A percentile compares a stretch with the other conserved stretches of the same genome.
phyloP scores from a whole-genome alignment of 768 basidiomycete species.

The Hemileccinum rubropunctum region DNA sequence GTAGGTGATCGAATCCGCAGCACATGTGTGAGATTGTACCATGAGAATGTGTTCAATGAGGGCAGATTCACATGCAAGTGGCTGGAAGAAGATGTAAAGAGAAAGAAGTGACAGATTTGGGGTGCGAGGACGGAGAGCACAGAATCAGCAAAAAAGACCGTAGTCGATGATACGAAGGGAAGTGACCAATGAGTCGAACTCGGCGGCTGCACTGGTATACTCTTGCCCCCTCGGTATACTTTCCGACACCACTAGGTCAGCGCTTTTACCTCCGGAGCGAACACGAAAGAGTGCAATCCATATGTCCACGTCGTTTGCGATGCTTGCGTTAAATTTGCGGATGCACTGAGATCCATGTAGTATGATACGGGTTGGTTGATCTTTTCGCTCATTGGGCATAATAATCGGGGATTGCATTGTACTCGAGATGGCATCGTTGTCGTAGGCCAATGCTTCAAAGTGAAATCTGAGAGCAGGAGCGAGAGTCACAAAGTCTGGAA shows the following conservation, averaged over 20 bases:
- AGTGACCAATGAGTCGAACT: conserved; percentile 53
- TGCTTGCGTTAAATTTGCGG: conserved; percentile 67
- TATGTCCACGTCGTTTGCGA: conserved; percentile 69
- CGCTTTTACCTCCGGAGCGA: conserved; percentile 46
- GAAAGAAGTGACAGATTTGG: conserved; percentile 1
- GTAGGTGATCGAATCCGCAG: too few species aligned
- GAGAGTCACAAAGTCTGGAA: conserved; percentile 2
- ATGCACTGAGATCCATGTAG: conserved; percentile 71
- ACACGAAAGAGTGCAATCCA: conserved; percentile 82
- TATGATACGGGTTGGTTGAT: conserved; percentile 52
- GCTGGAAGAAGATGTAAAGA: too few species aligned
- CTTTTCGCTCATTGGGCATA: conserved; percentile 41
- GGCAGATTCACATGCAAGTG: too few species aligned
- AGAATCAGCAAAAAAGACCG: conserved; percentile 58
- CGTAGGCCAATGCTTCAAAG: conserved; percentile 86
- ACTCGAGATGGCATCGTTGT: conserved; percentile 68
- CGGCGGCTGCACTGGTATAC: conserved; percentile 31
- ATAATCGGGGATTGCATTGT: conserved; percentile 42
- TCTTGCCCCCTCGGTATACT: conserved; percentile 67
- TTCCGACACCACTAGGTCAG: conserved; percentile 82
- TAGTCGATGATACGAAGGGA: conserved; percentile 69
- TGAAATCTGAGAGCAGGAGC: conserved; percentile 62
- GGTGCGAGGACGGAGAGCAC: background rate
- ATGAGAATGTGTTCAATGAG: too few species aligned
- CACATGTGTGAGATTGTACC: too few species aligned